Conservation (phyloP, 768 basidiomycete species). For the Rubroboletus satanas region DNA sequence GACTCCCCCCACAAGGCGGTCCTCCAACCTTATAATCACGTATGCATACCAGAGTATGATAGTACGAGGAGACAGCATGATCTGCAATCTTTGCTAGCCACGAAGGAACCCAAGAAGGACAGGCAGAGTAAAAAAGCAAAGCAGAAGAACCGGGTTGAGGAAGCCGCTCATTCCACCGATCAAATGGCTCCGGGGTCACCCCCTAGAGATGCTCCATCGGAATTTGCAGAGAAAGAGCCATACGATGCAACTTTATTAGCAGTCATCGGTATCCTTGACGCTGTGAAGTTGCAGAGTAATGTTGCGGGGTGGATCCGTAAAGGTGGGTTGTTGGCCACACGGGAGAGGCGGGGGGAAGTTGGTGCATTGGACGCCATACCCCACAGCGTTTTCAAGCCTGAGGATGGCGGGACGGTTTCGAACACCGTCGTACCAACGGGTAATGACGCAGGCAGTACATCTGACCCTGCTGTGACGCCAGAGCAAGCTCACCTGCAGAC, state of each 20-base stretch:
- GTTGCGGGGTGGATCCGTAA: conserved; percentile 63
- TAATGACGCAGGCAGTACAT: conserved; percentile 16
- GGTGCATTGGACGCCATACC: background rate
- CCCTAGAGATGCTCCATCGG: background rate
- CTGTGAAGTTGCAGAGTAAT: conserved; percentile 53
- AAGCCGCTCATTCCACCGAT: background rate
- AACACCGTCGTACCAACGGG: conserved; percentile 1
- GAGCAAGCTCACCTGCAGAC: conserved; percentile 5
- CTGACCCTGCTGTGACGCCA: conserved; percentile 1
- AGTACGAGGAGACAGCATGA: conserved; percentile 40
- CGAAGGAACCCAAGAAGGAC: conserved; percentile 10
- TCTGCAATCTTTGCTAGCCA: conserved; percentile 26
- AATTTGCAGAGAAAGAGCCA: conserved; percentile 14
- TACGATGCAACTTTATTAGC: conserved; percentile 57
- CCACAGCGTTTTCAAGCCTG: background rate
- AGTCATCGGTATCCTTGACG: conserved; percentile 63
- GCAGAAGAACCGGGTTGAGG: background rate
- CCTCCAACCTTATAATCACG: conserved; percentile 78
- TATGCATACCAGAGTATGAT: conserved; percentile 71
- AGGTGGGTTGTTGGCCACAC: conserved; percentile 43
- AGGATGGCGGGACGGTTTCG: background rate
- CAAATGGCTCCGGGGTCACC: background rate
- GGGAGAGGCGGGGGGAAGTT: conserved; percentile 2
- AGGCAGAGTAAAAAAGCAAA: conserved; percentile 7
- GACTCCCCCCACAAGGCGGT: conserved; percentile 53